These are phyloP conservation scores for Neospora caninum DNA, from an alignment of 169 alveolate species.

Conservation along the genomic window DNA sequence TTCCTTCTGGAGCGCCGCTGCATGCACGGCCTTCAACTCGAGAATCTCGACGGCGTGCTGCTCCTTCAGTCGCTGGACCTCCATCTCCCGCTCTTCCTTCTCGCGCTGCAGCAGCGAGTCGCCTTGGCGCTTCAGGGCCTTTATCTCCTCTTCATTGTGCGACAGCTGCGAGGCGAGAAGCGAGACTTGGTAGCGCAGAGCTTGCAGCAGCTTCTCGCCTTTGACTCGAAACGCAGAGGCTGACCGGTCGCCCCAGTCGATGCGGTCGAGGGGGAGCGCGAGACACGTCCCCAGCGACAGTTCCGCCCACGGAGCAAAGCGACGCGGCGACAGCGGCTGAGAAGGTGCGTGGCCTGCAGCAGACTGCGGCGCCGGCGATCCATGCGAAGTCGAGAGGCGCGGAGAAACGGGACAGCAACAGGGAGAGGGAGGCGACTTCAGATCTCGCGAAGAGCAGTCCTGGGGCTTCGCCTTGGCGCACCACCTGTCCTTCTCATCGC, in stretches of 20 bases:
- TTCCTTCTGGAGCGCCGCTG: slow-evolving; percentile 44
- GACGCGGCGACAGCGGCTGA: too few species aligned
- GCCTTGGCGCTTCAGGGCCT: slow-evolving; percentile 32
- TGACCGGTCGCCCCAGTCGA: slow-evolving; percentile 25
- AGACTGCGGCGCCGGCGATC: too few species aligned
- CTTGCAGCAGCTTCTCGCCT: slow-evolving; percentile 39
- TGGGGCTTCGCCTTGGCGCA: too few species aligned
- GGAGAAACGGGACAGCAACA: too few species aligned
- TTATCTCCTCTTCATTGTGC: slow-evolving; percentile 3
- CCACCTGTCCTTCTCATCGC: too few species aligned
- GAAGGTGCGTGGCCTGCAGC: too few species aligned
- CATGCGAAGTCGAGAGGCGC: too few species aligned
- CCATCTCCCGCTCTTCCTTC: slow-evolving; percentile 28
- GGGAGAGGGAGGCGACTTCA: too few species aligned
- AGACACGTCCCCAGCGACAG: neutral
- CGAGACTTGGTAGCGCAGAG: slow-evolving; percentile 42
- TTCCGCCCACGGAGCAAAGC: neutral
- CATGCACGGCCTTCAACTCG: slow-evolving; percentile 36
- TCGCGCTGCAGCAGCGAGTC: slow-evolving; percentile 20
- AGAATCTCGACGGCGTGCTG: neutral
- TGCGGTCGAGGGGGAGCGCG: neutral
- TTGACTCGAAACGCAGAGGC: neutral
- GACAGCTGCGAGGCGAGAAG: slow-evolving; percentile 53
- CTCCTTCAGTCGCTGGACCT: slow-evolving; percentile 41
- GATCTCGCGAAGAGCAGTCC: too few species aligned